Base-by-base conservation (phyloP, 257 asterid species). In the Handroanthus guayacan region DNA sequence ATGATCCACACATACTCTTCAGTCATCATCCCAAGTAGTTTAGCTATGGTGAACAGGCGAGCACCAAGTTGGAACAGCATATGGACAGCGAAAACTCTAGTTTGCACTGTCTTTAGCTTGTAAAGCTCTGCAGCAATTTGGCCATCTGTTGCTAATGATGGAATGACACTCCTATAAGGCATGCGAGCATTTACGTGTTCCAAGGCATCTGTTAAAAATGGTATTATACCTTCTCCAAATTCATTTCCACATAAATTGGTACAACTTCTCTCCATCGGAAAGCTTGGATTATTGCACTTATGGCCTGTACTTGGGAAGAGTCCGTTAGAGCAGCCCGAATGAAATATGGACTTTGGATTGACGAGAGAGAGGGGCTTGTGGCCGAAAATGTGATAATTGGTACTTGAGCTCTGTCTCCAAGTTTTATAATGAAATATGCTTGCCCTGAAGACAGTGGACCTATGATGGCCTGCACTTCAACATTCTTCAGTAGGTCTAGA, bases 381-480 rank as follows among this genome's bases (percentile, higher is more conserved):
- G 92, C 92, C 0, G 95, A 78, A 45, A 86, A 89, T 0, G 97
- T 84, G 48, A 91, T 81, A 10, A 91, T 52, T 0, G 91, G 97
- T 0, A 88, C 95, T 6, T 72, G 86, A 70, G 90, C 80, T 74
- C 82, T 88, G 6, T 77, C 70, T 43, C 95, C 93, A 0, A 91
- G 90, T 25, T 65, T 45, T 11, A 87, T 84, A n/a, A 84, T 4
- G 66, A 89, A 87, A 17, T 75, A 74, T 14, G 94, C 84, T 71
- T 89, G 87, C 76, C 54, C 70, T 20, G 97, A 91, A 65, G 60
- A 60, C 37, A 44, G 9, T 11, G 95, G 95, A 7, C 97, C 97
- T n/a, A 91, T 73, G 37, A 89, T 87, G 38, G 92, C 92, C 55
- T 86, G 82, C 47, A 89, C 97, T 82, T 86, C 69, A 20, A 81